These are phyloP conservation scores for Beauveria medogensis DNA, from an alignment of 2,329 filamentous ascomycete genomes.

Conservation along the genomic window DNA sequence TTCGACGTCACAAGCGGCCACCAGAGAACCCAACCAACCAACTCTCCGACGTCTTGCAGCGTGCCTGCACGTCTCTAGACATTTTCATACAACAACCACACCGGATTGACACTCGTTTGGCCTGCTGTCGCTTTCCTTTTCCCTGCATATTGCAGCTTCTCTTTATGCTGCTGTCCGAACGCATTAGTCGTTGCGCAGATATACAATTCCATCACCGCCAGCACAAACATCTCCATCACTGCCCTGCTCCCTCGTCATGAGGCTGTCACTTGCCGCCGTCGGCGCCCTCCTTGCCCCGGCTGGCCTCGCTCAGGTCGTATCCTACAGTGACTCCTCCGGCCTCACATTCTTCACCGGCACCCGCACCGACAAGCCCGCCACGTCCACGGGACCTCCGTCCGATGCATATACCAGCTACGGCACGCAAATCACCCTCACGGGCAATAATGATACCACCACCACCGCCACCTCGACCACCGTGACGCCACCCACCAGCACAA, in stretches of 20 bases:
- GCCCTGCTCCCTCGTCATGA: background rate
- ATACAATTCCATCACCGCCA: background rate
- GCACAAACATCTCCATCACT: background rate
- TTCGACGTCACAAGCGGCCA: background rate
- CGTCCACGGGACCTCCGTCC: slow-evolving; percentile 32
- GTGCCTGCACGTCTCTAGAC: background rate
- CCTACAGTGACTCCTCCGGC: slow-evolving; percentile 24
- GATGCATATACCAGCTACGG: slow-evolving; percentile 37
- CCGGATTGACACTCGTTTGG: background rate
- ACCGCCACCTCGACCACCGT: slow-evolving; percentile 24
- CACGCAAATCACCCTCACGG: slow-evolving; percentile 34
- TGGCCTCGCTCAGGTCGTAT: slow-evolving; percentile 15
- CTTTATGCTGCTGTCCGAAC: background rate
- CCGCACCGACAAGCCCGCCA: slow-evolving; percentile 29
- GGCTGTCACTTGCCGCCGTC: background rate
- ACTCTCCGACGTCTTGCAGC: background rate
- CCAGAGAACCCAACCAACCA: background rate
- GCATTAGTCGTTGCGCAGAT: background rate
- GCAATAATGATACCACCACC: slow-evolving; percentile 21
- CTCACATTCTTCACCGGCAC: slow-evolving; percentile 31
- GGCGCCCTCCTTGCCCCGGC: background rate
- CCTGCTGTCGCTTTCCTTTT: background rate
- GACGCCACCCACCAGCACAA: slow-evolving; percentile 22
- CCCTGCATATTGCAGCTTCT: background rate
- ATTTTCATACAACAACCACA: background rate